Base-by-base conservation (phyloP, 768 basidiomycete species). In the Termitomyces sp. region DNA sequence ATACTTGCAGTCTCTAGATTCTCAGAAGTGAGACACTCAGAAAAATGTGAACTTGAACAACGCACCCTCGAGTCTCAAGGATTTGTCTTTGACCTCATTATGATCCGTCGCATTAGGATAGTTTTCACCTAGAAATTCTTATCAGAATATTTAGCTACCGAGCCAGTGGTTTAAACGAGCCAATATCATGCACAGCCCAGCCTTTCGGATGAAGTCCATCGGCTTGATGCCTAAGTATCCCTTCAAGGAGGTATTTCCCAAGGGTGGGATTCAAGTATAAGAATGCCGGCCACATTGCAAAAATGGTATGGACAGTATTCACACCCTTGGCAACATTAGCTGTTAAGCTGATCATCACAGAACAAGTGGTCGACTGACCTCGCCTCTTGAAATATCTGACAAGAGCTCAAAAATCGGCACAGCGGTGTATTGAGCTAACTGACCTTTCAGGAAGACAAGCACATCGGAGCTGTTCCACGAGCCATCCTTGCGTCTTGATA, bases 1-100 rank as follows among this genome's bases (percentile, higher is more conserved):
- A 87, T 86, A 63, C 88, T 88, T 18, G 83, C 87, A 56, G 81
- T 84, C 70, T 88, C 87, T 85, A 46, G 24, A 29, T 44, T 10
- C 42, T 52, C 16, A 54, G 33, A 36, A n/a, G 4, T 13, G 2
- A 4, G 49, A 15, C 9, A 2, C 4, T 33, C 4, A 1, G 10
- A 13, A 20, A 10, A 8, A 10, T 31, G 26, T n/a, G 39, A 22
- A 39, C 3, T 31, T n/a, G 22, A 28, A 10, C 28, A 4, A 28
- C 54, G 29, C 29, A 75, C 77, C 76, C 73, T 81, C 79, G 4
- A 83, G 75, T 10, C 80, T 80, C 81, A 83, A 81, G 5, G 71
- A 65, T 66, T 79, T 77, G 58, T 83, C 81, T 4, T 66, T 62
- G 5, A 77, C 80, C 57, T 77, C 76, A 56, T 74, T 75, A 55